phyloP scores from a whole-genome alignment of 1,284 basidiomycete species.

The Xerocomus nothofagi region DNA sequence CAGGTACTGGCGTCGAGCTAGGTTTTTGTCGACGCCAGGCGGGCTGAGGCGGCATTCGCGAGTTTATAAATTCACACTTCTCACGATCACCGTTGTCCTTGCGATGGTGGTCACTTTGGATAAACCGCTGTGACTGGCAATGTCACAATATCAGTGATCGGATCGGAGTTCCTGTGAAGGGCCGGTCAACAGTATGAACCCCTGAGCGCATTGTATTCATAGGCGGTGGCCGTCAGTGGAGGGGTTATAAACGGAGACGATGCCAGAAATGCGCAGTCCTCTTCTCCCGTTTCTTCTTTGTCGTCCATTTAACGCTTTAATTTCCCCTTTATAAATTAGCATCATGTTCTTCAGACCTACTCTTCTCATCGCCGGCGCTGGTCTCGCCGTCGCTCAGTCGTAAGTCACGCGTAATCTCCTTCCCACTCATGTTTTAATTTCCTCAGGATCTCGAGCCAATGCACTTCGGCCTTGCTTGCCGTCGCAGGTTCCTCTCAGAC shows the following conservation, averaged over 20 bases:
- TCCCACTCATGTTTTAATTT: slow-evolving; percentile 13
- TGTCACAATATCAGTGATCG: too few relatives aligned
- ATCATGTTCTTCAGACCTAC: slow-evolving; percentile 32
- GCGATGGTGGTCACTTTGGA: too few relatives aligned
- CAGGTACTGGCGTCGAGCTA: too few relatives aligned
- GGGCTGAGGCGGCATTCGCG: too few relatives aligned
- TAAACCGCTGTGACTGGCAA: too few relatives aligned
- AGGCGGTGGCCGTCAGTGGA: neutral
- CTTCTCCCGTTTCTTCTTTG: neutral
- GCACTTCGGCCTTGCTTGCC: slow-evolving; percentile 37
- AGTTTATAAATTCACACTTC: too few relatives aligned
- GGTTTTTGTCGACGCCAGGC: too few relatives aligned
- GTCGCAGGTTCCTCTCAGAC: slow-evolving; percentile 48
- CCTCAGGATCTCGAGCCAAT: slow-evolving; percentile 24
- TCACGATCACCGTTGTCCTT: too few relatives aligned
- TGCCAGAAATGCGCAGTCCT: slow-evolving; percentile 14
- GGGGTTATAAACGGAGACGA: slow-evolving; percentile 17
- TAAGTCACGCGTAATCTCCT: slow-evolving; percentile 29
- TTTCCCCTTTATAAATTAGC: neutral
- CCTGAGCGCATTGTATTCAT: too few relatives aligned
- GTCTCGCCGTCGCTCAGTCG: slow-evolving; percentile 47
- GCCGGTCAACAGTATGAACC: too few relatives aligned
- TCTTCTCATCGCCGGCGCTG: slow-evolving; percentile 39
- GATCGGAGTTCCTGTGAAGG: too few relatives aligned
- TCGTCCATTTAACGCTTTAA: neutral